Percentiles rank a stretch among this genome's conserved stretches.
Conservation (phyloP, 225 moss, liverwort and hornwort genomes). For the Thuidium tamariscinum region DNA sequence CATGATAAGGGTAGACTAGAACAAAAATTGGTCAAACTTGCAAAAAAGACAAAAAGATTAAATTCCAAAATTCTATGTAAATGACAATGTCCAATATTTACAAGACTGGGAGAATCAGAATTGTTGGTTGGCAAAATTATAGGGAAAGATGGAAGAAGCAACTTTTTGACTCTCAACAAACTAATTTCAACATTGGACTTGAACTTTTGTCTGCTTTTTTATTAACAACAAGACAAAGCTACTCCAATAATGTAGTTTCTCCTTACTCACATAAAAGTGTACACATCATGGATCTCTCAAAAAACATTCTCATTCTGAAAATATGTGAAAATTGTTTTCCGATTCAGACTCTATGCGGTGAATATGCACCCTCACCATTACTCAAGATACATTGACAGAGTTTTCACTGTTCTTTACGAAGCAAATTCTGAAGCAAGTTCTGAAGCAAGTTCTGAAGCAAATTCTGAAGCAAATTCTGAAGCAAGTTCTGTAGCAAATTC, state of each 20-base stretch:
- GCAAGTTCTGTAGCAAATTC: too few relatives aligned
- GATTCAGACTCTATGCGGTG: not conserved
- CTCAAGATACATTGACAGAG: not conserved
- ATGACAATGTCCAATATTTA: not conserved
- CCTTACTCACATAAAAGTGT: not conserved
- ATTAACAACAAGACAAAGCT: not conserved
- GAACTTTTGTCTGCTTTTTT: not conserved
- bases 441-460: too few relatives aligned
- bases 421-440: too few relatives aligned
- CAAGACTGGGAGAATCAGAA: rapidly evolving
- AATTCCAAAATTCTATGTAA: rapidly evolving
- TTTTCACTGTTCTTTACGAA: not conserved
- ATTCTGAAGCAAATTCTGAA: too few relatives aligned
- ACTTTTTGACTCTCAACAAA: rapidly evolving
- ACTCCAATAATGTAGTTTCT: not conserved
- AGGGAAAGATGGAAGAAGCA: not conserved
- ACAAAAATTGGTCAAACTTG: not conserved
- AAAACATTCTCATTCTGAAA: not conserved
- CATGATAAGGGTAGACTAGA: rapidly evolving
- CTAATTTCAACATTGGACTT: too few relatives aligned
- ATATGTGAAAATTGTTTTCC: not conserved
- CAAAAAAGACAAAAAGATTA: rapidly evolving
- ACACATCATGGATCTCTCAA: rapidly evolving
- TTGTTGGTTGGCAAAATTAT: rapidly evolving
- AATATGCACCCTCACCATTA: not conserved